Base-by-base conservation (phyloP, 129 eudicot genomes). In the Dittrichia graveolens region DNA sequence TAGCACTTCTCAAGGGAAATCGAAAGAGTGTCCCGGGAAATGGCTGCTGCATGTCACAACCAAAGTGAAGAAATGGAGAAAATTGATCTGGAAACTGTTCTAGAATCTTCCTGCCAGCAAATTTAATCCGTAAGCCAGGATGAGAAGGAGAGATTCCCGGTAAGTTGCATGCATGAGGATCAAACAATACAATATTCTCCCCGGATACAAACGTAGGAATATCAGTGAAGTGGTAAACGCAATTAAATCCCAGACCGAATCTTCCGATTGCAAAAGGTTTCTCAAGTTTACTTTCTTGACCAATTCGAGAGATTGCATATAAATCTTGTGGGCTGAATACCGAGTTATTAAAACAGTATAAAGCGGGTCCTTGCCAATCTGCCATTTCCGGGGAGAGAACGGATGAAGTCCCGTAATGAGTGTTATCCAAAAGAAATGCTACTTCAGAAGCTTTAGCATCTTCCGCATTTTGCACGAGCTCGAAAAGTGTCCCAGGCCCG, bases 311-410 rank as follows among this genome's bases (percentile, higher is more conserved):
- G 61, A 95, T 90, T 13, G 99, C 94, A 74, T 95, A 95, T 34
- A 95, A 82, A 79, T 95, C 99, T 73, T 95, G 97, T 18, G 94
- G 80, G 76, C 88, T 95, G 80, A 95, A 95, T 70, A 95, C 86
- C 5, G 97, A 90, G 81, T 95, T 84, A 76, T 95, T 95, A 78
- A 86, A 95, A 79, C 99, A 95, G 78, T 95, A 95, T 52, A 95
- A 81, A 72, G 97, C 96, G 37, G 97, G 99, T 45, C 99, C 99
- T 72, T 95, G 97, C 99, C 99, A 95, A 64, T 95, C 99, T 19
- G 94, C 97, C 99, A 95, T 95, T 82, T 95, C 99, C 8, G 99
- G 99, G 16, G 99, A 95, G 34, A 95, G 88, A 75, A 95, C 74
- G 37, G 99, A 95, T 60, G 99, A 90, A 53, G 94, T 88, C 67